A percentile compares a stretch with the other conserved stretches of the same genome.
These are phyloP conservation scores for Discostella stelligeroides DNA, from an alignment of 108 stramenopile genomes.

Conservation along the genomic window DNA sequence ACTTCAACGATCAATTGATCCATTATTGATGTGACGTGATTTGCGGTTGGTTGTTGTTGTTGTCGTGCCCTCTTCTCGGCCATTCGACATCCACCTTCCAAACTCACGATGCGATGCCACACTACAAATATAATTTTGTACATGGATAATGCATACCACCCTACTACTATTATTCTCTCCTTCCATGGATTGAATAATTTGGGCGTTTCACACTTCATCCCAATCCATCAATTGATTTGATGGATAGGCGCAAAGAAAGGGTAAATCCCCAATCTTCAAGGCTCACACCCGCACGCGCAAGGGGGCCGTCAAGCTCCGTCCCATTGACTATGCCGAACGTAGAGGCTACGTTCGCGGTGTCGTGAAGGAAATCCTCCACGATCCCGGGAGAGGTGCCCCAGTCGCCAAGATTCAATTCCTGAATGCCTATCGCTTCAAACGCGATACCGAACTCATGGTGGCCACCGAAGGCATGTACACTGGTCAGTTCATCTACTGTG, in stretches of 20 bases:
- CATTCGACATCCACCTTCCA: neutral
- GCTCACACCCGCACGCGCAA: conserved; percentile 96
- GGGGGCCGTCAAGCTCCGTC: conserved; percentile 97
- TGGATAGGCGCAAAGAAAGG: conserved; percentile 92
- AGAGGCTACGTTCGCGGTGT: conserved; percentile 99
- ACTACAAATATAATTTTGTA: too few relatives aligned
- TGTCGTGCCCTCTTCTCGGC: neutral
- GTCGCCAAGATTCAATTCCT: conserved; percentile 98
- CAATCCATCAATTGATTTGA: conserved; percentile 5
- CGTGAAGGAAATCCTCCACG: conserved; percentile 98
- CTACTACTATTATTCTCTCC: neutral
- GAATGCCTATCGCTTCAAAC: conserved; percentile 97
- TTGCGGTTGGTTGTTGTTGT: neutral
- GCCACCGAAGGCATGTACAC: conserved; percentile 99
- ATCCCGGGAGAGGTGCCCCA: conserved; percentile 98
- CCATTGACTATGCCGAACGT: conserved; percentile 96
- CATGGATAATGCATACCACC: conserved; percentile 53
- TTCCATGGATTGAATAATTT: too few relatives aligned
- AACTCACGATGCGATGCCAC: conserved; percentile 48
- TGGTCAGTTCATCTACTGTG: conserved; percentile 99
- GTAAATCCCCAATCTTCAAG: conserved; percentile 96
- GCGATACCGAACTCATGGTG: conserved; percentile 92
- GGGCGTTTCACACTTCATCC: conserved; percentile 6
- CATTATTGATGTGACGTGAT: conserved; percentile 22
- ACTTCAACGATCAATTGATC: neutral